Base-by-base conservation (phyloP, 305 asterid genomes). In the Fraxinus ornus region DNA sequence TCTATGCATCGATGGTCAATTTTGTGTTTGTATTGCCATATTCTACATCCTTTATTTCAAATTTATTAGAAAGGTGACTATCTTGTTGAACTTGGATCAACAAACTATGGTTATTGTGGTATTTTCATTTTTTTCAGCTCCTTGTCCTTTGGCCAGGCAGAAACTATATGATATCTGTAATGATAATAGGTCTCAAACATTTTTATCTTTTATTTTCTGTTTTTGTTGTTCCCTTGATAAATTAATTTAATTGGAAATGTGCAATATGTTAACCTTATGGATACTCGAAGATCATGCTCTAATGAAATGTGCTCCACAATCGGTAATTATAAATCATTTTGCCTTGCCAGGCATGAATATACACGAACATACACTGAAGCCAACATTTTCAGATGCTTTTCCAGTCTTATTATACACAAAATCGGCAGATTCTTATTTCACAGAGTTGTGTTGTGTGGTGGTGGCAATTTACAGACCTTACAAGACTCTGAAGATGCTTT, bases 401-500 rank as follows among this genome's bases (percentile, higher is more conserved):
- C 73, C 35, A 24, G 35, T 24, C 35, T 21, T 21, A 62, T 41
- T 24, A 17, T 28, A n/a, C 72, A 32, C 47, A 47, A 68, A 15
- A 44, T 35, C 26, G 71, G 75, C 55, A 32, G 24, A 57, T 81
- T 66, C 17, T 2, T 24, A 47, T 72, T 47, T 75, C 60, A 24
- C 36, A 33, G 19, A 71, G 32, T 41, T 30, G 47, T 57, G 52
- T 75, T 79, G 28, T 76, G 75, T 82, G 32, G 66, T 75, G 87
- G 77, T 72, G 77, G 79, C 84, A 62, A 39, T 85, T 55, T 81
- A 80, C 83, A 95, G 98, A 93, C 98, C 47, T 85, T 94, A 85
- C 90, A 87, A 84, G 98, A 91, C 82, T 88, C 88, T 81, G 90
- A 88, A 87, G 93, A 89, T 36, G 89, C 94, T 80, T 75, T 87